Evolutionary conservation across 179 eudicot genomes (phyloP).

Genomic region (Spergularia azorica): DNA sequence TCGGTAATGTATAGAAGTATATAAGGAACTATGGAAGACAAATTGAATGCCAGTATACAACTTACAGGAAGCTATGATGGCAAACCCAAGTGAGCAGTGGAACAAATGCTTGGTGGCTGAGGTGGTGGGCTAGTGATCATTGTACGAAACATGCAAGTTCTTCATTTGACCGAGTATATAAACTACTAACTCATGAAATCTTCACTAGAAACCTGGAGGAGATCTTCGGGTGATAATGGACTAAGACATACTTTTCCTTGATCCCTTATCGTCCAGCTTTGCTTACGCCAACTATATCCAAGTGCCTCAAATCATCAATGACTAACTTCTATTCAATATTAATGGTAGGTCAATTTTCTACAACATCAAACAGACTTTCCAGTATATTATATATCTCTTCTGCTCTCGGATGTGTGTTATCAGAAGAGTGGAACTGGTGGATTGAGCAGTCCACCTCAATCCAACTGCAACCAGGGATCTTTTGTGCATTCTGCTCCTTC

Average conservation of each 20-base stretch:
- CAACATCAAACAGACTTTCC: conserved; percentile 40
- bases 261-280: background rate
- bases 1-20: background rate
- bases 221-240: background rate
- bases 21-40: background rate
- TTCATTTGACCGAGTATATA: too few relatives aligned
- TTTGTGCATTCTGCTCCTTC: conserved; percentile 46
- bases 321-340: background rate
- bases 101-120: background rate
- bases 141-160: too few relatives aligned
- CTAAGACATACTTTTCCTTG: background rate
- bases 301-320: background rate
- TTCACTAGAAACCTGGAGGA: too few relatives aligned
- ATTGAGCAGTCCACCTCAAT: conserved; percentile 46
- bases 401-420: conserved; percentile 51
- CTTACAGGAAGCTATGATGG: background rate
- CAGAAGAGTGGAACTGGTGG: conserved; percentile 58
- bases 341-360: conserved; percentile 15
- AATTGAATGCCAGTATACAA: background rate
- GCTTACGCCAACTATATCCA: background rate
- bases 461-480: conserved; percentile 79
- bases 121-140: background rate
- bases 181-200: too few relatives aligned
- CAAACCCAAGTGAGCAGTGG: background rate
- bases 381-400: conserved; percentile 54